Evolutionary conservation across 805 yeast species (phyloP), one percentile per base, ranked within the genome.

Genomic region (Myxozyma nipponensis): DNA sequence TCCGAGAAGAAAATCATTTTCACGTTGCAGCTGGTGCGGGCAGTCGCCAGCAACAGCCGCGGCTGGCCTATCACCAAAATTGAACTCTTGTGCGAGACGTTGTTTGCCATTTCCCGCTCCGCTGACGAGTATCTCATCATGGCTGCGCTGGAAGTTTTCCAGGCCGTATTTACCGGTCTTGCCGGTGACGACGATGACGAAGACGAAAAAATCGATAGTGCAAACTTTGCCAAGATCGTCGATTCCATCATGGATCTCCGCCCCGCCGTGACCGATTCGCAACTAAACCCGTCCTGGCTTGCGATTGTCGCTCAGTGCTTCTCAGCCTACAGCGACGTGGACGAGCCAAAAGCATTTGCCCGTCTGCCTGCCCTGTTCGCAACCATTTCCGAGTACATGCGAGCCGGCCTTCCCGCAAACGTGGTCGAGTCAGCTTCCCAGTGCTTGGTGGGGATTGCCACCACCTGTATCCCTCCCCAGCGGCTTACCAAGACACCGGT

Each of bases 261-360:
- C 59, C 98, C 98, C 3, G 76, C 95, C 1, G 66, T 78, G 21
- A 84, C 83, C 60, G 98, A 93, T 64, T 75, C 83, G 26, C 90
- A 88, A 66, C 75, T 93, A 58, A 88, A 91, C 1, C 96, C 95
- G 13, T 79, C 96, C 10, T 93, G 98, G 98, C 76, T 89, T 38
- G 96, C 97, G 1, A 95, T 90, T 19, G 78, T 91, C 40, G 93
- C 96, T 6, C 89, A 88, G 62, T 95, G 91, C 42, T 71, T 78
- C 42, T 69, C 76, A 2, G 71, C 84, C 0, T 81, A 77, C 57
- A 68, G 84, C 3, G 67, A 66, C n/a, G 69, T 77, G 39, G 77
- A 79, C 49, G 75, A 82, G 4, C 58, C 70, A 17, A 69, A 72
- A 37, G 81, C 86, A 47, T 64, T 89, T 30, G 59, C 68, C 26